Evolutionary conservation across 768 basidiomycete species (phyloP), one percentile per base, ranked within the genome.

Genomic region (Lentinula boryana): DNA sequence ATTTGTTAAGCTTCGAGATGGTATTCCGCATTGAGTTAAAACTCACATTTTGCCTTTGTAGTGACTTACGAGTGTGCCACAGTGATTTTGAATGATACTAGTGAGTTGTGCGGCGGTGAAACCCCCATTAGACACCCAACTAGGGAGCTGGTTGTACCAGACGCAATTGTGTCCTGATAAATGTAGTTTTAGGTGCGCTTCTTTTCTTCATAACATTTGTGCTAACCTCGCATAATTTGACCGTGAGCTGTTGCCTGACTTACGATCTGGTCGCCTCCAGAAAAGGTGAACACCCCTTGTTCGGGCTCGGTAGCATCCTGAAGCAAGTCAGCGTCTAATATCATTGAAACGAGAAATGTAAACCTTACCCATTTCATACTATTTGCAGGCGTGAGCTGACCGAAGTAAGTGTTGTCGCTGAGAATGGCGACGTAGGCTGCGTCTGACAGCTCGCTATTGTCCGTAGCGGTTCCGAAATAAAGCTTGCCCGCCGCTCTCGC

Each of bases 401-500:
- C 78, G 62, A 79, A 79, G 56, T 72, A 66, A 21, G 66, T 67
- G 61, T 57, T 69, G 64, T 78, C 70, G 54, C 67, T 68, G 12
- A 80, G 71, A 51, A 73, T 74, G 2, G 73, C 69, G 13, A 69
- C 67, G 64, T 79, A 80, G 2, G 75, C 60, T 0, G 66, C 60
- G 60, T 82, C 75, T 10, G 65, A 70, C 41, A 82, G 67, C 68
- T 81, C 79, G 1, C 71, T 69, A 67, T 78, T 80, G 67, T 79
- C 79, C 2, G 80, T 80, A 32, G 80, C 80, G 33, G 76, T 69
- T 32, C 80, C 79, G 55, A 80, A 80, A 71, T 81, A 82, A 8
- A 73, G 62, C 67, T 79, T 80, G 1, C 76, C 75, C 4, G 75
- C 71, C 5, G 72, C 68, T 64, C 68, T 73, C 2, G 80, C 78